Evolutionary conservation across 129 eudicot species (phyloP).

Genomic region (Artemisia tridentata): DNA sequence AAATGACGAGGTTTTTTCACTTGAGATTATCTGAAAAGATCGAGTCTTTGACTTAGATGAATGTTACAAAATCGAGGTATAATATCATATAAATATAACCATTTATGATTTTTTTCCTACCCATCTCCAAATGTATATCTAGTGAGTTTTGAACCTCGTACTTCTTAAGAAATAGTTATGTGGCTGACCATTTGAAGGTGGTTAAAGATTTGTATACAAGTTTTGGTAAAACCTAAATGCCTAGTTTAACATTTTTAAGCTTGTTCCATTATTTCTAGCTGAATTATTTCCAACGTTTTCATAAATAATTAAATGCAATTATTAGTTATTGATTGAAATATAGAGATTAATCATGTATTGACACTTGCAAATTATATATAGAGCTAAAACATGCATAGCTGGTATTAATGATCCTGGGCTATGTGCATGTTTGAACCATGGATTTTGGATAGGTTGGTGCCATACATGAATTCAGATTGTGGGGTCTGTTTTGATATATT

Average conservation of each 20-base stretch:
- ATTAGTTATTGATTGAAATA: constrained; percentile 21
- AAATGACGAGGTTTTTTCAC: no score
- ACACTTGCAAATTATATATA: constrained; percentile 25
- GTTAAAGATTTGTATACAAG: no score
- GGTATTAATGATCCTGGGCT: constrained; percentile 32
- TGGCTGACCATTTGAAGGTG: no score
- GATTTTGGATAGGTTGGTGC: constrained; percentile 34
- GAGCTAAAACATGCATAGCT: constrained; percentile 34
- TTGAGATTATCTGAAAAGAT: no score
- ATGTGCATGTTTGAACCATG: constrained; percentile 22
- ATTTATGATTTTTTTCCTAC: no score
- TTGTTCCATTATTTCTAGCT: neutral
- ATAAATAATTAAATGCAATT: constrained; percentile 26
- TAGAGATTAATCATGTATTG: neutral
- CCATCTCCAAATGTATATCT: no score
- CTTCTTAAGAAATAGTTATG: no score
- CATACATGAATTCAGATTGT: constrained; percentile 26
- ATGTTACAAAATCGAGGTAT: no score
- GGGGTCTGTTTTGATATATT: constrained; percentile 22
- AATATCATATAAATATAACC: no score
- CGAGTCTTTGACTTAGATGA: no score
- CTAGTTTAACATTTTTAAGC: constrained; percentile 8
- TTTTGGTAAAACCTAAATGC: no score
- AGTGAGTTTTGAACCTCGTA: no score
- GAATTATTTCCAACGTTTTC: constrained; percentile 21